phyloP scores from a whole-genome alignment of 768 basidiomycete genomes.

The Termitomyces sp. region DNA sequence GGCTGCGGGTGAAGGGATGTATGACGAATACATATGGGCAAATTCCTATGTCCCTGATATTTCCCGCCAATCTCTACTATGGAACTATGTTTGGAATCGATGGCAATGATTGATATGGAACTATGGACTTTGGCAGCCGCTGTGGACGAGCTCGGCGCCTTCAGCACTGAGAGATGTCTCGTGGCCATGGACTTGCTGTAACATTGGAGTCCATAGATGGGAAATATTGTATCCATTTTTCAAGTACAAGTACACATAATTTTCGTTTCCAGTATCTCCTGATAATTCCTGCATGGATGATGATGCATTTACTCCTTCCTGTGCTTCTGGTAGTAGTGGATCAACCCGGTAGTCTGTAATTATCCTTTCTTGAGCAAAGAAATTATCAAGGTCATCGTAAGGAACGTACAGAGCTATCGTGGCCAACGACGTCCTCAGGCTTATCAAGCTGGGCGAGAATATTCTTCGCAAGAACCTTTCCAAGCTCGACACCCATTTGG shows the following conservation, averaged over 20 bases:
- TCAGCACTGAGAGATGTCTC: neutral
- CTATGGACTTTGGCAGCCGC: neutral
- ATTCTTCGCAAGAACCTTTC: slow-evolving; percentile 95
- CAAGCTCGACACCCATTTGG: slow-evolving; percentile 99
- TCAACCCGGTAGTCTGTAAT: slow-evolving; percentile 85
- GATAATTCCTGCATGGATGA: neutral
- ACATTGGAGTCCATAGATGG: neutral
- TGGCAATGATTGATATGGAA: neutral
- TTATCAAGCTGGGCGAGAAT: slow-evolving; percentile 86
- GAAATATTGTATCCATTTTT: neutral
- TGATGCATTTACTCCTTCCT: slow-evolving; percentile 55
- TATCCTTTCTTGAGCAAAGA: neutral
- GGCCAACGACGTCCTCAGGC: slow-evolving; percentile 76
- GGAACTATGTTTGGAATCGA: neutral
- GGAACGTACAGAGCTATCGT: slow-evolving; percentile 72
- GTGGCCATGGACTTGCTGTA: neutral
- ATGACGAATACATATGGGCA: too few relatives aligned
- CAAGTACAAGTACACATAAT: neutral
- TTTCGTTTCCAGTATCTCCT: neutral
- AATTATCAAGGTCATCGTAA: neutral
- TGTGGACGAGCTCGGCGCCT: neutral
- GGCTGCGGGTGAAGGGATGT: too few relatives aligned
- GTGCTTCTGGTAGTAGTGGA: slow-evolving; percentile 94
- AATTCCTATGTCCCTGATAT: neutral
- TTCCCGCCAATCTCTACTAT: neutral